Conservation (phyloP, 495 filamentous ascomycete species). For the Astrocystis sublimbata region DNA sequence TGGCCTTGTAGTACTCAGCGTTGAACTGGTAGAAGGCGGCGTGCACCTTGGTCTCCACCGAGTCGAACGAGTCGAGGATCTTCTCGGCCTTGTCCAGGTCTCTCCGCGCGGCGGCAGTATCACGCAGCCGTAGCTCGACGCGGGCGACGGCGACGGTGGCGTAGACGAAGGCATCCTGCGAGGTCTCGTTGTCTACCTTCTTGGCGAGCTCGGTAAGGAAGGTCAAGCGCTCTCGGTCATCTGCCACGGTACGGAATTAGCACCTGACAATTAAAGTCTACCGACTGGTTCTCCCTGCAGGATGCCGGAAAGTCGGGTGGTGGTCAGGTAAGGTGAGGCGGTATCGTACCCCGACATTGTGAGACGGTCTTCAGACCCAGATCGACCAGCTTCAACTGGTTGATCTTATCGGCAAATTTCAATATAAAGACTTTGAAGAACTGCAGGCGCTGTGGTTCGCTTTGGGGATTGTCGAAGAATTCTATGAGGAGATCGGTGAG, state of each 20-base stretch:
- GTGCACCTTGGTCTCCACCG: slow-evolving; percentile 94
- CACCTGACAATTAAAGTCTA: neutral
- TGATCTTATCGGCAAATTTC: slow-evolving; percentile 97
- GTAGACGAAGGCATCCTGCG: slow-evolving; percentile 95
- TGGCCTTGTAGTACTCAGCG: slow-evolving; percentile 91
- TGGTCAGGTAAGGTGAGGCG: too few species aligned
- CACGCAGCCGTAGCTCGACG: slow-evolving; percentile 75
- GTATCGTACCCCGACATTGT: slow-evolving; percentile 74
- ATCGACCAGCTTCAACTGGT: slow-evolving; percentile 93
- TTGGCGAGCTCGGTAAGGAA: slow-evolving; percentile 83
- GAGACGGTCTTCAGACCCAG: slow-evolving; percentile 83
- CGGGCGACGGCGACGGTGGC: slow-evolving; percentile 88
- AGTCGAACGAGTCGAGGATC: slow-evolving; percentile 88
- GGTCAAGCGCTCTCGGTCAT: slow-evolving; percentile 80
- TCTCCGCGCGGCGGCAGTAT: slow-evolving; percentile 74
- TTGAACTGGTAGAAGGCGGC: slow-evolving; percentile 96
- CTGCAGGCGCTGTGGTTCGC: slow-evolving; percentile 77
- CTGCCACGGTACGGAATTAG: slow-evolving; percentile 43
- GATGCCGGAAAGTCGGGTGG: too few species aligned
- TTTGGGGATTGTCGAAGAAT: slow-evolving; percentile 82
- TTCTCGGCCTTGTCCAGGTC: slow-evolving; percentile 85
- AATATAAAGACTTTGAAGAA: slow-evolving; percentile 94
- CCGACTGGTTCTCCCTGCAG: neutral
- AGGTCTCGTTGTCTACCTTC: slow-evolving; percentile 88
- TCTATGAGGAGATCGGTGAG: slow-evolving; percentile 86